These are phyloP conservation scores for Euphorbia lathyris DNA, from an alignment of 345 rosid species.

Conservation along the genomic window DNA sequence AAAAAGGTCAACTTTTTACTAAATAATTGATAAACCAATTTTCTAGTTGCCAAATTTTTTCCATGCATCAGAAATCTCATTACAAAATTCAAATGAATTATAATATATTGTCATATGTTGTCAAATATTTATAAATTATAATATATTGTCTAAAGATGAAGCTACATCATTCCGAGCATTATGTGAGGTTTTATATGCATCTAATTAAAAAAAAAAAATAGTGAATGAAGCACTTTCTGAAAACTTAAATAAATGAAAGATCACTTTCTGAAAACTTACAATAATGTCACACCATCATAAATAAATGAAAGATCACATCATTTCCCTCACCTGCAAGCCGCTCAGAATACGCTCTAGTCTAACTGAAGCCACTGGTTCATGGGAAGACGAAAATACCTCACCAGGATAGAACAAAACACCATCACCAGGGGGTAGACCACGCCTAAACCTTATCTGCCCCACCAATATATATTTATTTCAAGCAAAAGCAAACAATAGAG, in stretches of 20 bases:
- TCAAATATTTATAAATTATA: too few species aligned
- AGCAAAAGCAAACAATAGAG: background rate
- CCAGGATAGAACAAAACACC: constrained; percentile 92
- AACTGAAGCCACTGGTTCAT: constrained; percentile 77
- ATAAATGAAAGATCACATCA: background rate
- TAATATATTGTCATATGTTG: too few species aligned
- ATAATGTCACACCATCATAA: background rate
- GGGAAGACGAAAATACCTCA: constrained; percentile 84
- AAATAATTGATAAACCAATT: too few species aligned
- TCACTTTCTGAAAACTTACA: background rate
- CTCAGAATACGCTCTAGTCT: constrained; percentile 91
- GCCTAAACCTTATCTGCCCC: constrained; percentile 76
- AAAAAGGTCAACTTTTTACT: too few species aligned
- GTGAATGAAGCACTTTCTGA: background rate
- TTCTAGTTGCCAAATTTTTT: too few species aligned
- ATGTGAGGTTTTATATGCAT: background rate
- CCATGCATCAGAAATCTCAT: too few species aligned
- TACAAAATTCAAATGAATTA: too few species aligned
- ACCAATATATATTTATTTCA: background rate
- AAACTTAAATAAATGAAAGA: background rate
- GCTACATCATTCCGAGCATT: background rate
- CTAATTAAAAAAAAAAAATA: background rate
- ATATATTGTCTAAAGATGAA: too few species aligned
- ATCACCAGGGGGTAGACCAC: constrained; percentile 93
- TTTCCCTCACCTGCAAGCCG: constrained; percentile 71